A percentile compares a stretch with the other conserved stretches of the same genome.
phyloP scores from a whole-genome alignment of 176 grass and related monocot genomes.

The Lolium multiflorum region DNA sequence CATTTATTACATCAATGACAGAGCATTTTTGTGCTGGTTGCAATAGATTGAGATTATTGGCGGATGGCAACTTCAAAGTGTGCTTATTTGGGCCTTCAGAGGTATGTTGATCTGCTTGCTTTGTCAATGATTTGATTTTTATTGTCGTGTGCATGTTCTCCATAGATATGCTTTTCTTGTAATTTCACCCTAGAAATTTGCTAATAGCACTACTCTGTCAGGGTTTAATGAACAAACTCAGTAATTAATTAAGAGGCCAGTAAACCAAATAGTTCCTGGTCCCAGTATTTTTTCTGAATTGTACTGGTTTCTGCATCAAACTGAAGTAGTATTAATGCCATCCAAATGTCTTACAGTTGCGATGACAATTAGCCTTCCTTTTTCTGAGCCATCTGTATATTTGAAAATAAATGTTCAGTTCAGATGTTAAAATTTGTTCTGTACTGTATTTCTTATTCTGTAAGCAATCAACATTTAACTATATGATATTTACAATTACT shows the following conservation, averaged over 20 bases:
- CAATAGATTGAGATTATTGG: slow-evolving; percentile 86
- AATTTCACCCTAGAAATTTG: slow-evolving; percentile 6
- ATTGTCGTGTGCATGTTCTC: slow-evolving; percentile 3
- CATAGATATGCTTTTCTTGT: neutral
- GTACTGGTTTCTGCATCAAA: neutral
- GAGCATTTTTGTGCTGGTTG: slow-evolving; percentile 97
- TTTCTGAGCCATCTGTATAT: neutral
- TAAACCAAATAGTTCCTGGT: slow-evolving; percentile 13
- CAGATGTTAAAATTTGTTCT: neutral
- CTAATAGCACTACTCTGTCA: neutral
- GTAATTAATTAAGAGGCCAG: slow-evolving; percentile 14
- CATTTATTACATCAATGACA: slow-evolving; percentile 99
- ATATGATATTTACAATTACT: neutral
- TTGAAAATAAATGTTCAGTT: slow-evolving; percentile 31
- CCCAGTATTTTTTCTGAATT: neutral
- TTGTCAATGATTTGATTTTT: neutral
- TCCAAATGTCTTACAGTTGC: neutral
- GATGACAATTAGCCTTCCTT: slow-evolving; percentile 11
- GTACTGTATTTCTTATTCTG: neutral
- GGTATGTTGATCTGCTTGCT: slow-evolving; percentile 52
- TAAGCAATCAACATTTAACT: neutral
- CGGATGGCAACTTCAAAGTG: slow-evolving; percentile 98
- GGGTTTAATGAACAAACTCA: slow-evolving; percentile 10
- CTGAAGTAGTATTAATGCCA: neutral
- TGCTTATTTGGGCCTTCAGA: slow-evolving; percentile 96